Conservation (phyloP, 148 eudicot species). For the Silene uniflora region DNA sequence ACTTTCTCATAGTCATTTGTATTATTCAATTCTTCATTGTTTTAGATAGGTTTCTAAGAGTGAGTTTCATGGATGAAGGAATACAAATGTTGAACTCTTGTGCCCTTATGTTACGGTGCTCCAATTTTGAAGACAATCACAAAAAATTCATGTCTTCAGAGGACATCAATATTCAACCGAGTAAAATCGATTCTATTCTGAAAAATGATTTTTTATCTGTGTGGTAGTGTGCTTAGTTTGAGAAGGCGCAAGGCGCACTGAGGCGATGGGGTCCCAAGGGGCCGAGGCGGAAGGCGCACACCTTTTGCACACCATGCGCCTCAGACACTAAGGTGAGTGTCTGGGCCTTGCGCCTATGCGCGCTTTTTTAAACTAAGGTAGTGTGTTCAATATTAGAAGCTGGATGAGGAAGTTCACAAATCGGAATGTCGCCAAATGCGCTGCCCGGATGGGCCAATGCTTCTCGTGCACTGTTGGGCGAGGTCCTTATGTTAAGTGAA, state of each 20-base stretch:
- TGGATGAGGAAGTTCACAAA: slow-evolving; percentile 81
- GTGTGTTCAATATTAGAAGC: slow-evolving; percentile 29
- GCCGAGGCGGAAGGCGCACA: too few species aligned
- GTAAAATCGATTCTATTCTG: slow-evolving; percentile 44
- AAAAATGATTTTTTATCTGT: slow-evolving; percentile 51
- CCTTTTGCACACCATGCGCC: slow-evolving; percentile 75
- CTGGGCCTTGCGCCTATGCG: slow-evolving; percentile 80
- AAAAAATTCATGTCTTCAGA: slow-evolving; percentile 35
- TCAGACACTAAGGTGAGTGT: slow-evolving; percentile 82
- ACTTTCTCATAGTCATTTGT: too few species aligned
- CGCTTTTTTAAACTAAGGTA: slow-evolving; percentile 81
- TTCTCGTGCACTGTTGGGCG: slow-evolving; percentile 77
- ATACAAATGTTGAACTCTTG: slow-evolving; percentile 53
- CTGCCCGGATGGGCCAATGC: slow-evolving; percentile 94
- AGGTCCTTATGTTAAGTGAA: slow-evolving; percentile 57
- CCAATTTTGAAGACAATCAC: slow-evolving; percentile 58
- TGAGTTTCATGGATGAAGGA: slow-evolving; percentile 90
- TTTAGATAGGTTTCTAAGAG: slow-evolving; percentile 74
- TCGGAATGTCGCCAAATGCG: slow-evolving; percentile 70
- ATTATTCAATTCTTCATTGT: not conserved
- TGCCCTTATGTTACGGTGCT: slow-evolving; percentile 52
- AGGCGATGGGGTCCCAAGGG: too few species aligned
- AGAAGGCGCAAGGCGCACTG: too few species aligned
- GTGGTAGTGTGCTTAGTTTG: too few species aligned
- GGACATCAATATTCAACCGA: slow-evolving; percentile 52